Evolutionary conservation across 495 filamentous ascomycete species (phyloP).

Genomic region (Hypoxylon rickii): DNA sequence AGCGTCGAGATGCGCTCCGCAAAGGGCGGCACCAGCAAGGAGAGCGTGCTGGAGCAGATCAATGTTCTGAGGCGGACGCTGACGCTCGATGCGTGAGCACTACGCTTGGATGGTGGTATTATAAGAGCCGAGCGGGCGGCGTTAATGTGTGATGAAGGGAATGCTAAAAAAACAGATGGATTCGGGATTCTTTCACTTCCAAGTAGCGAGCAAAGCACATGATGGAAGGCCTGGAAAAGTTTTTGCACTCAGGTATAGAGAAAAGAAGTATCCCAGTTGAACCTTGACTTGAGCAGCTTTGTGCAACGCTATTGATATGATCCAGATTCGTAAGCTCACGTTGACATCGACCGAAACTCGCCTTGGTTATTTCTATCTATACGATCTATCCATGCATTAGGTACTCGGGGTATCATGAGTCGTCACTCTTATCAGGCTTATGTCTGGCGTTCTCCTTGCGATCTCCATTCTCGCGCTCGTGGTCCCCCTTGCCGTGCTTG

Average conservation of each 20-base stretch:
- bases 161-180: too few species aligned
- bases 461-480: constrained; percentile 53
- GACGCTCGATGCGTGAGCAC: constrained; percentile 19
- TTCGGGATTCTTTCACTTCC: background rate
- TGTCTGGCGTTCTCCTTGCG: constrained; percentile 52
- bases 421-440: constrained; percentile 42
- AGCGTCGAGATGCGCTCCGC: constrained; percentile 84
- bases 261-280: constrained; percentile 4
- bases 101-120: too few species aligned
- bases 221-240: background rate
- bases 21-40: constrained; percentile 79
- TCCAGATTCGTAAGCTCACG: too few species aligned
- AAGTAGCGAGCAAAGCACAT: background rate
- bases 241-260: constrained; percentile 10
- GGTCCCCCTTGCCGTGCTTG: constrained; percentile 42
- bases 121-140: too few species aligned
- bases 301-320: too few species aligned
- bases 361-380: constrained; percentile 7
- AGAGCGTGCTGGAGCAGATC: constrained; percentile 78
- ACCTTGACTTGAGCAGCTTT: background rate
- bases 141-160: too few species aligned
- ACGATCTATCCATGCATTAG: too few species aligned
- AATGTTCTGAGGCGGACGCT: constrained; percentile 52
- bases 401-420: constrained; percentile 29
- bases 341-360: background rate